These are phyloP conservation scores for Entomortierella chlamydospora DNA, from an alignment of 192 early-diverging fungal species.

Conservation along the genomic window DNA sequence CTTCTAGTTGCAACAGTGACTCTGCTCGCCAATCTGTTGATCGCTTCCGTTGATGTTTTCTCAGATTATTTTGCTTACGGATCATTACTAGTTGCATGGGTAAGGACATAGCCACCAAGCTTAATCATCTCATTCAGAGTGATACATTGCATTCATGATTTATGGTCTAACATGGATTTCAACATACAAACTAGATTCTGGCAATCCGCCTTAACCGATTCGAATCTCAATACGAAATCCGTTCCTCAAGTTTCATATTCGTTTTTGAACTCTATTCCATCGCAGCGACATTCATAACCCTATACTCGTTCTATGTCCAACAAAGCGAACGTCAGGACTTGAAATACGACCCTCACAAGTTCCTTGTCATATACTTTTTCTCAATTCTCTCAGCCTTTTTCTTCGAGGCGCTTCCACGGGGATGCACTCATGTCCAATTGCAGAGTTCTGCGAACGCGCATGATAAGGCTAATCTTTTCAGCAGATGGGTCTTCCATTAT, in stretches of 20 bases:
- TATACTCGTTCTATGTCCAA: slow-evolving; percentile 19
- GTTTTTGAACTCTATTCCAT: slow-evolving; percentile 17
- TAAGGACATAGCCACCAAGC: slow-evolving; percentile 1
- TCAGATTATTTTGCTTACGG: slow-evolving; percentile 9
- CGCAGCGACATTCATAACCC: not conserved
- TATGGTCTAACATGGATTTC: not conserved
- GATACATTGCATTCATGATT: not conserved
- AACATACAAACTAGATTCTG: slow-evolving; percentile 5
- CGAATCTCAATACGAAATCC: slow-evolving; percentile 25
- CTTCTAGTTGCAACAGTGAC: not conserved
- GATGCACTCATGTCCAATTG: slow-evolving; percentile 10
- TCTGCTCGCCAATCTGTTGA: not conserved
- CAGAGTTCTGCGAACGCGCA: slow-evolving; percentile 22
- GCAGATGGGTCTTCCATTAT: slow-evolving; percentile 30
- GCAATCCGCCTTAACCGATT: slow-evolving; percentile 19
- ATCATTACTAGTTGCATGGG: slow-evolving; percentile 17
- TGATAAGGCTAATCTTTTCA: slow-evolving; percentile 48
- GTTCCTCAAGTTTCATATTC: slow-evolving; percentile 22
- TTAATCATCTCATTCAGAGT: not conserved
- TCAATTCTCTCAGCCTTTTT: slow-evolving; percentile 17
- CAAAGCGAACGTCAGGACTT: not conserved
- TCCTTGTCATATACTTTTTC: slow-evolving; percentile 6
- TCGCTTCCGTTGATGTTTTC: not conserved
- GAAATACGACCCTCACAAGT: not conserved
- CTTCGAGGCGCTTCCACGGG: slow-evolving; percentile 28